These are phyloP conservation scores for Eremothecium cymbalariae DNA, from an alignment of 1,139 yeast species.

Conservation along the genomic window DNA sequence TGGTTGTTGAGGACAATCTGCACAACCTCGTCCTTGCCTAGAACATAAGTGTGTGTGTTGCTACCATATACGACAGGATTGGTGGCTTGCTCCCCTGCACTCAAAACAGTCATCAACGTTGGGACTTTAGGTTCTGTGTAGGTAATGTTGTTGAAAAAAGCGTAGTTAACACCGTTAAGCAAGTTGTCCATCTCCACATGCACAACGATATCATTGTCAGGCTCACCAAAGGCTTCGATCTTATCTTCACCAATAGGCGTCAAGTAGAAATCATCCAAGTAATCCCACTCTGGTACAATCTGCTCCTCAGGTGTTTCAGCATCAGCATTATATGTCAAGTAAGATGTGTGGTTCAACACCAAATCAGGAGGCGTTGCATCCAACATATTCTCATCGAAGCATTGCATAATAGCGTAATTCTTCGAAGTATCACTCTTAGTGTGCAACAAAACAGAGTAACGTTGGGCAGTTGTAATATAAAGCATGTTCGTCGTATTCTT, in stretches of 20 bases:
- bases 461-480: constrained; percentile 69
- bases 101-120: constrained; percentile 61
- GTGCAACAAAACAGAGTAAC: constrained; percentile 62
- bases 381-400: constrained; percentile 70
- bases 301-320: constrained; percentile 42
- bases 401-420: constrained; percentile 73
- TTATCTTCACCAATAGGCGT: constrained; percentile 42
- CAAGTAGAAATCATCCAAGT: constrained; percentile 59
- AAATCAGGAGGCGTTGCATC: constrained; percentile 61
- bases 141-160: constrained; percentile 81
- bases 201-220: constrained; percentile 58
- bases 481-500: constrained; percentile 50
- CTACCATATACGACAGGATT: constrained; percentile 64
- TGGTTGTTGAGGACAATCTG: constrained; percentile 62
- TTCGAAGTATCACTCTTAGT: constrained; percentile 53
- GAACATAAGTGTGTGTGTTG: constrained; percentile 64
- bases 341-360: constrained; percentile 61
- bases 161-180: constrained; percentile 77
- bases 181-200: constrained; percentile 73
- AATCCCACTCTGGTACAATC: constrained; percentile 39
- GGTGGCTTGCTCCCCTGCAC: constrained; percentile 53
- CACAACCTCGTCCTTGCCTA: constrained; percentile 59
- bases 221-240: constrained; percentile 47
- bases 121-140: constrained; percentile 78
- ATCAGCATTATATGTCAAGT: constrained; percentile 48